Conservation (phyloP, 2,329 filamentous ascomycete genomes). For the Ophiostoma novo-ulmi region DNA sequence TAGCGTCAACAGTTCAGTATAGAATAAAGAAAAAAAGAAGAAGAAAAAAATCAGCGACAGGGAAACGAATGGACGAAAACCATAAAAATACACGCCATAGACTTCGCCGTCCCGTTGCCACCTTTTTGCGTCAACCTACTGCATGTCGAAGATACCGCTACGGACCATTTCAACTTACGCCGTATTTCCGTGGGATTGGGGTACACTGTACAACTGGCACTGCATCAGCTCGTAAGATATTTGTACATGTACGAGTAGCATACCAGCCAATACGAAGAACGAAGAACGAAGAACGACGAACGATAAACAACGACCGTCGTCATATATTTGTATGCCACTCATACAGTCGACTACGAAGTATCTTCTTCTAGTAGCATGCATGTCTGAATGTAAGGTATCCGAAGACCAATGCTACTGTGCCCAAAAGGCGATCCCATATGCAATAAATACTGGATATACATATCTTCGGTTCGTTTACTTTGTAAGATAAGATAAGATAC, state of each 20-base stretch:
- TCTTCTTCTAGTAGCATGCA: background rate
- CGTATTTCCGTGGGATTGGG: background rate
- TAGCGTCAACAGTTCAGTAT: background rate
- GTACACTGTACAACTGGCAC: background rate
- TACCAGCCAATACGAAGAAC: background rate
- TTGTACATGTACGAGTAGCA: background rate
- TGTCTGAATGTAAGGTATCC: background rate
- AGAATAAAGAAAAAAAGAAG: background rate
- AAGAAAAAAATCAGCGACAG: background rate
- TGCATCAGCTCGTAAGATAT: background rate
- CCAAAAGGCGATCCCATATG: too few relatives aligned
- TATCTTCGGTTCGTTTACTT: background rate
- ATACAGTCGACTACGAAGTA: background rate
- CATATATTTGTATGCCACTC: background rate
- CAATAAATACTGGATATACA: background rate
- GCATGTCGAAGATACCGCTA: background rate
- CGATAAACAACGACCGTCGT: background rate
- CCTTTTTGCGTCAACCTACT: background rate
- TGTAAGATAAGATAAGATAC: too few relatives aligned
- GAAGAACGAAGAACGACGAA: background rate
- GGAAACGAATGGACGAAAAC: background rate
- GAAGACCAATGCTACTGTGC: background rate
- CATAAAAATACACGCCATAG: background rate
- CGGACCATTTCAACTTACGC: background rate
- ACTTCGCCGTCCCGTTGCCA: background rate